These are phyloP conservation scores for Arthonia radiata DNA, from an alignment of 495 filamentous ascomycete genomes.

Conservation along the genomic window DNA sequence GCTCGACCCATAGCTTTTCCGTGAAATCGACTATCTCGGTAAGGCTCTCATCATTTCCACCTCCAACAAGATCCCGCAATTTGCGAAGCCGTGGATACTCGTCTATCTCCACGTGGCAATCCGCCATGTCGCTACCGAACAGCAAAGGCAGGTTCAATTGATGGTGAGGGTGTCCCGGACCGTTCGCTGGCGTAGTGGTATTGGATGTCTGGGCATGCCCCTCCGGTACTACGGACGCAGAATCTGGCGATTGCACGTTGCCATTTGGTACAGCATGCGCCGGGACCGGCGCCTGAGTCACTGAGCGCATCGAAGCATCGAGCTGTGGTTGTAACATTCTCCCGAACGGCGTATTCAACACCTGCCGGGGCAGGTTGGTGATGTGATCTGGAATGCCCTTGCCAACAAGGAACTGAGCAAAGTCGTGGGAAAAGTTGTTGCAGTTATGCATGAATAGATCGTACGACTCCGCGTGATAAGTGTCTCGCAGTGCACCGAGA, in stretches of 20 bases:
- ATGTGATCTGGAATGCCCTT: constrained; percentile 75
- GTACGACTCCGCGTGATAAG: constrained; percentile 78
- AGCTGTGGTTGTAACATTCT: constrained; percentile 72
- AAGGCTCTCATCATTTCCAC: not conserved
- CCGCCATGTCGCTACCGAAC: constrained; percentile 1
- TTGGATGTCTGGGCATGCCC: constrained; percentile 6
- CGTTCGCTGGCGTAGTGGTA: constrained; percentile 7
- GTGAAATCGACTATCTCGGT: too few relatives aligned
- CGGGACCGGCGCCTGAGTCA: constrained; percentile 22
- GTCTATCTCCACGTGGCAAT: too few relatives aligned
- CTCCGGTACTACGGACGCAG: constrained; percentile 13
- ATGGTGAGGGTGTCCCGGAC: constrained; percentile 5
- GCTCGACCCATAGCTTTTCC: constrained; percentile 1
- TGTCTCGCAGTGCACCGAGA: constrained; percentile 51
- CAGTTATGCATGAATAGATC: constrained; percentile 82
- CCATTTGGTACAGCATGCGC: constrained; percentile 12
- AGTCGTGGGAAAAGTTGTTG: constrained; percentile 59
- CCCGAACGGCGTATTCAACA: constrained; percentile 75
- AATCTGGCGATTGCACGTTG: constrained; percentile 7
- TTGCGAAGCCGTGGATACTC: too few relatives aligned
- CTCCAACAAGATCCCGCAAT: too few relatives aligned
- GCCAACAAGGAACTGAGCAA: constrained; percentile 75
- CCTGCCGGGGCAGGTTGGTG: constrained; percentile 59
- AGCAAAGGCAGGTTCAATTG: constrained; percentile 1
- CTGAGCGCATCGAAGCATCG: constrained; percentile 42